Evolutionary conservation across 768 basidiomycete genomes (phyloP), one percentile per base, ranked within the genome.

Genomic region (Auriscalpium vulgare): DNA sequence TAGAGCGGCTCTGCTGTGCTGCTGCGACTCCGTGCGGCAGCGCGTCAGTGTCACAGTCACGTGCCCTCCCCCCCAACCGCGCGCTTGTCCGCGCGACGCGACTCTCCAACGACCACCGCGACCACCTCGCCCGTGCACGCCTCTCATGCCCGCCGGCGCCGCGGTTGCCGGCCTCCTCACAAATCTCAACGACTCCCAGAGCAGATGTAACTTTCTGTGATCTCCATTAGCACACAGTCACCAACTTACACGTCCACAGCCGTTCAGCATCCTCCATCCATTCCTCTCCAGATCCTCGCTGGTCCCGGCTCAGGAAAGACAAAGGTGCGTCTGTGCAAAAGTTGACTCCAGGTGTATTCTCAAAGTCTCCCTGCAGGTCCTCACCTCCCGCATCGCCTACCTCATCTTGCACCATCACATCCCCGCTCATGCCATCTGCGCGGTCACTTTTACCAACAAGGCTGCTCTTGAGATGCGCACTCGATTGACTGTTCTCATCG

Each of bases 401-500:
- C 71, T 90, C 19, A 82, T 88, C 50, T 66, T 79, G 7, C 67
- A 75, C 34, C 78, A 83, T 62, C 62, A 62, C 23, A 64, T 86
- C 10, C 65, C 74, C 10, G 79, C 87, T 2, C 72, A 75, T 4
- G 74, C 80, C 16, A 85, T 90, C 69, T 87, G 85, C 63, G 85
- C 86, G 2, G 87, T 94, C 10, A 95, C 82, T 0, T 95, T 94
- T 68, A 93, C 91, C 10, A 92, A 92, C 72, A 91, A 91, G 68
- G 91, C 91, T 14, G 90, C 91, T 1, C 85, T 82, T 57, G 92
- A 94, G 72, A 92, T 94, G 90, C 77, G 80, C 52, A 76, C 81
- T 51, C 77, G 92, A 4, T 72, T 95, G 35, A 70, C 71, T 17
- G 80, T 78, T 57, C 69, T 93, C 3, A 76, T 95, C 37, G 91